phyloP scores from a whole-genome alignment of 2,329 filamentous ascomycete species.

The Gliomastix tumulicola region DNA sequence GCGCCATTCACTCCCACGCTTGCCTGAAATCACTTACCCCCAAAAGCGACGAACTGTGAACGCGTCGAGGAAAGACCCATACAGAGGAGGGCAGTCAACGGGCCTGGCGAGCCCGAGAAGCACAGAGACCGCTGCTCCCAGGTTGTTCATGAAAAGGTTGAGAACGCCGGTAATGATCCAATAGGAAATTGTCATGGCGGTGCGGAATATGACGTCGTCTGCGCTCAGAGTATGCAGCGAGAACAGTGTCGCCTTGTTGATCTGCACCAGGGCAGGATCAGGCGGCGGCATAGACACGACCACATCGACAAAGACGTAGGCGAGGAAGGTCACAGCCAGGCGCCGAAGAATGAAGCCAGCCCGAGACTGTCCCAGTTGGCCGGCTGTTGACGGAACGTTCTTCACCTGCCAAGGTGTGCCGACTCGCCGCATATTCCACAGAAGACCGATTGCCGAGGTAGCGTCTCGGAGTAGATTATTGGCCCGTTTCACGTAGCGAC shows the following conservation, averaged over 20 bases:
- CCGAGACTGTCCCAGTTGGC: neutral
- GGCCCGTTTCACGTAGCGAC: no score
- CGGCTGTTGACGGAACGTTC: neutral
- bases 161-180: neutral
- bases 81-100: slow-evolving; percentile 1
- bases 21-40: slow-evolving; percentile 2
- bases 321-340: neutral
- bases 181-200: neutral
- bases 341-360: neutral
- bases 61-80: slow-evolving; percentile 1
- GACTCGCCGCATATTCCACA: slow-evolving; percentile 3
- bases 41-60: slow-evolving; percentile 2
- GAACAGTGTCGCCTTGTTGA: slow-evolving; percentile 1
- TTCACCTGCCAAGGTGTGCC: slow-evolving; percentile 2
- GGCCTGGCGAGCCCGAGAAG: neutral
- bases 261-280: slow-evolving; percentile 1
- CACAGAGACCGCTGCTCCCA: neutral
- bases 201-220: neutral
- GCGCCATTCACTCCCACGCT: neutral
- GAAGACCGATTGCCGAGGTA: neutral
- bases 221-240: neutral
- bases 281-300: slow-evolving; percentile 1
- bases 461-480: no score
- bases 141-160: neutral
- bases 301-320: slow-evolving; percentile 2